Evolutionary conservation across 208 protist genomes (phyloP), one percentile per base, ranked within the genome.

Genomic region (Trypanosoma rangeli): DNA sequence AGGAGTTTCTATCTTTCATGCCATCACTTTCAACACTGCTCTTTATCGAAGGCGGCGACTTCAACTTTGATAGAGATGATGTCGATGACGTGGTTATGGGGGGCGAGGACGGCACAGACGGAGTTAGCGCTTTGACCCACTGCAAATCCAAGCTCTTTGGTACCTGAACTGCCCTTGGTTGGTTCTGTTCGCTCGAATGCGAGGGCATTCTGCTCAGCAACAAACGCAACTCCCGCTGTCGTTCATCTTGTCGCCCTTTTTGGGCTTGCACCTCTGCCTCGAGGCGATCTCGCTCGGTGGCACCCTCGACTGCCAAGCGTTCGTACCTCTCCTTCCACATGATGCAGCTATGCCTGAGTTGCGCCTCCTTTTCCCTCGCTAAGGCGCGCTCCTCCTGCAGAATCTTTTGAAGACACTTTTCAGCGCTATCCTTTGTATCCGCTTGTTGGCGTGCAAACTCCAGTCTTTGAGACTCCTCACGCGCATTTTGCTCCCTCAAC

Each of bases 401-500:
- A 20, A 33, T 63, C 42, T 64, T 35, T 37, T 58, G 42, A 61
- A 76, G 15, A 57, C 55, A 66, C 10, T 48, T 12, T 31, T 70
- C 64, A 64, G 49, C 61, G 4, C 64, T 16, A 48, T 70, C 48
- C 13, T 35, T 69, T 44, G 52, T 29, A 12, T 81, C 79, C 29
- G 70, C 50, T 53, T 82, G 54, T 13, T 52, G 26, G 16, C 57
- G 58, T 31, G 65, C 78, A 57, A 84, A 70, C 28, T 90, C 82
- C 18, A 67, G 59, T 29, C 73, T 74, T 50, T 82, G 56, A 10
- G 62, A 62, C 52, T 66, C 73, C 54, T 87, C 73, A 49, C 68
- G 63, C 33, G 66, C 64, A 50, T 78, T 78, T 31, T 83, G 70
- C 42, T 91, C 68, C 44, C 70, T 83, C 64, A 94, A 76, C 4